These are phyloP conservation scores for Jaltomata sinuosa DNA, from an alignment of 257 asterid species.

Conservation along the genomic window DNA sequence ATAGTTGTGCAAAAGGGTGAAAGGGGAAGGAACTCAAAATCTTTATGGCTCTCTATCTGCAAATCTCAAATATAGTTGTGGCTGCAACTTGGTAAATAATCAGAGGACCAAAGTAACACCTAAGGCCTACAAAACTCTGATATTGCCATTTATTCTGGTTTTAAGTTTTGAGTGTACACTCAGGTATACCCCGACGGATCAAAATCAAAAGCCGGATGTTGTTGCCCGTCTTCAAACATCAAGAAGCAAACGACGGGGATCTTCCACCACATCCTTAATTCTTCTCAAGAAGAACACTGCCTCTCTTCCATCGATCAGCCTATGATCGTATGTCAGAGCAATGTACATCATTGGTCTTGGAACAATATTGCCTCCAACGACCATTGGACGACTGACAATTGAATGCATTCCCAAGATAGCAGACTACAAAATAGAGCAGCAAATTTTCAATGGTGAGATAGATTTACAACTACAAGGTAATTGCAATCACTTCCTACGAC, in stretches of 20 bases:
- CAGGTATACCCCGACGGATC: neutral
- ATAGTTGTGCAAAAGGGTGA: neutral
- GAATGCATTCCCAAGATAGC: conserved; percentile 99
- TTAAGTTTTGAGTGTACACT: conserved; percentile 3
- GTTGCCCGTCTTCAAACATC: conserved; percentile 43
- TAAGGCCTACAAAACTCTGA: conserved; percentile 30
- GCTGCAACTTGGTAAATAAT: conserved; percentile 6
- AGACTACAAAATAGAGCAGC: conserved; percentile 43
- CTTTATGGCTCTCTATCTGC: conserved; percentile 2
- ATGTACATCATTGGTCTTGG: conserved; percentile 98
- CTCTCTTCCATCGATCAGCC: conserved; percentile 98
- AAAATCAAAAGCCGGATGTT: neutral
- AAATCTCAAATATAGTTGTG: conserved; percentile 1
- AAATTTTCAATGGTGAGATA: neutral
- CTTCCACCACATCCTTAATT: conserved; percentile 95
- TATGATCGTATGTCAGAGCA: conserved; percentile 90
- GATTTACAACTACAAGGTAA: neutral
- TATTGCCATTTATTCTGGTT: conserved; percentile 31
- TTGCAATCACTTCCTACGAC: neutral
- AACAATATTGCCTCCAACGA: conserved; percentile 78
- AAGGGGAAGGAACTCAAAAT: neutral
- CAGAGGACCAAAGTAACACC: neutral
- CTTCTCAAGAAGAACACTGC: conserved; percentile 87
- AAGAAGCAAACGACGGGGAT: conserved; percentile 86
- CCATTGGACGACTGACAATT: conserved; percentile 92